These are phyloP conservation scores for Chaetomiaceae sp. DNA, from an alignment of 2,329 filamentous ascomycete species.

Conservation along the genomic window DNA sequence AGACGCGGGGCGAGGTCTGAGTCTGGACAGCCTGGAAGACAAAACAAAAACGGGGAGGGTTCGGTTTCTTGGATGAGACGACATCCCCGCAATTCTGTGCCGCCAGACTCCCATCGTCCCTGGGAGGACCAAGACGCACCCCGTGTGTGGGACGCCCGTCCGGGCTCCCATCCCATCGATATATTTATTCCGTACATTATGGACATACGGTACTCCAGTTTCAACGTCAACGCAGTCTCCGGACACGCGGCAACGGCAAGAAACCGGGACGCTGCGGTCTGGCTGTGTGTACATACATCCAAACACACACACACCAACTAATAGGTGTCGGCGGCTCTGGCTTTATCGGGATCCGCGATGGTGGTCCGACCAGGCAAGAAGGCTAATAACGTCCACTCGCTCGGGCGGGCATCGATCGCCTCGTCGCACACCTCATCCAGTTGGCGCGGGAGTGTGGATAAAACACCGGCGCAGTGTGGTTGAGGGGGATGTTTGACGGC, in stretches of 20 bases:
- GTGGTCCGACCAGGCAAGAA: conserved; percentile 18
- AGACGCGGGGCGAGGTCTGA: neutral
- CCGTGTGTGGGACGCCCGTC: conserved; percentile 7
- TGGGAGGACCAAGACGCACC: conserved; percentile 2
- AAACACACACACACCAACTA: too few relatives aligned
- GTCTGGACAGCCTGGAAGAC: neutral
- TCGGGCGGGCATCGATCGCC: neutral
- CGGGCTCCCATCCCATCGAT: too few relatives aligned
- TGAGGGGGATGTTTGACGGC: neutral
- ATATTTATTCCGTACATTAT: too few relatives aligned
- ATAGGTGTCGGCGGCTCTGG: conserved; percentile 8
- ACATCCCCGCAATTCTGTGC: conserved; percentile 6
- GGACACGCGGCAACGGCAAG: conserved; percentile 9
- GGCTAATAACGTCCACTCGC: conserved; percentile 1
- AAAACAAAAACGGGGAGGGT: neutral
- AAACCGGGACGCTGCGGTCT: neutral
- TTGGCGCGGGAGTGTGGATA: conserved; percentile 15
- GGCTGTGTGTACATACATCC: too few relatives aligned
- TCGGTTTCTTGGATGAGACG: neutral
- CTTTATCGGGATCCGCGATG: conserved; percentile 18
- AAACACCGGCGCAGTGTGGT: conserved; percentile 23
- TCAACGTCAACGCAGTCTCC: too few relatives aligned
- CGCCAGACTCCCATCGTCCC: neutral
- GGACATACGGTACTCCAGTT: too few relatives aligned
- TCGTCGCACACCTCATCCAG: conserved; percentile 9